Conservation (phyloP, 139 green algal genomes). For the Chlorella sp. region DNA sequence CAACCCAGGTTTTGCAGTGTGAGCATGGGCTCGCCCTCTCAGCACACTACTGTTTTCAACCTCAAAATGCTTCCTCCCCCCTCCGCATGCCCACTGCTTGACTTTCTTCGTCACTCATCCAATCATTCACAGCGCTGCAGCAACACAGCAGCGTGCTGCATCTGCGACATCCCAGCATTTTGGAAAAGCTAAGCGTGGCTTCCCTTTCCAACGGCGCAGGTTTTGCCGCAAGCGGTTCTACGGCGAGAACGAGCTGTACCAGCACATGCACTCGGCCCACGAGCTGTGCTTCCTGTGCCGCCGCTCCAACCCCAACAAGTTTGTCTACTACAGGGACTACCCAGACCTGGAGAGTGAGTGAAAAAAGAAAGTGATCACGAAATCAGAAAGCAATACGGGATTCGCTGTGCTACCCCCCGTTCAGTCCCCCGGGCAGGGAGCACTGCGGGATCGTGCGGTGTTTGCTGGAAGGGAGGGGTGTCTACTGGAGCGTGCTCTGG, state of each 20-base stretch:
- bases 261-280: conserved; percentile 91
- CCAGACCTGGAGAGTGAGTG: conserved; percentile 75
- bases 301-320: conserved; percentile 69
- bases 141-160: background rate
- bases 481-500: too few species aligned
- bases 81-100: too few species aligned
- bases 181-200: background rate
- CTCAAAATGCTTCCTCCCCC: too few species aligned
- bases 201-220: conserved; percentile 38
- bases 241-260: conserved; percentile 89
- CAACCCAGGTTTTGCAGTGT: background rate
- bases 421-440: too few species aligned
- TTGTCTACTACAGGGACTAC: conserved; percentile 94
- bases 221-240: conserved; percentile 90
- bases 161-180: background rate
- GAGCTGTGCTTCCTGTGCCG: conserved; percentile 92
- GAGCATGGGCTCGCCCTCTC: too few species aligned
- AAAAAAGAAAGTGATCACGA: too few species aligned
- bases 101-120: too few species aligned
- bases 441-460: too few species aligned
- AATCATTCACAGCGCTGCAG: background rate
- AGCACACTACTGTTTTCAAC: too few species aligned
- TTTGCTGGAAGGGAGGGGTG: too few species aligned
- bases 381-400: too few species aligned
- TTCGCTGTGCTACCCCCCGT: too few species aligned